Percentiles rank a stretch among this genome's conserved stretches.
Conservation (phyloP, 441 rosid species). For the Pelargonium citronellum region DNA sequence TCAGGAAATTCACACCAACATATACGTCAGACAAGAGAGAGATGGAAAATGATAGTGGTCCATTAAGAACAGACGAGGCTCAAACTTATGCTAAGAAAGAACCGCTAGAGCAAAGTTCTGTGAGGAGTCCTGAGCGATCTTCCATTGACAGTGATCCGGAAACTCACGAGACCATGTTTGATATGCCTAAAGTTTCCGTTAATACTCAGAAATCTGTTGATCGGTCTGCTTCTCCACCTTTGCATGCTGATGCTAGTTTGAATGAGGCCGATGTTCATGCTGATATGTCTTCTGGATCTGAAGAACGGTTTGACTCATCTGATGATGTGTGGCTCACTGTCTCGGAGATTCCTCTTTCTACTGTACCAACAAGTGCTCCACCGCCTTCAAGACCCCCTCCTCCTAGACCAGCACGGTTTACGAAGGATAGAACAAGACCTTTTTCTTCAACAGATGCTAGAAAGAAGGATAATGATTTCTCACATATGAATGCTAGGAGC, state of each 20-base stretch:
- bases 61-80: not conserved
- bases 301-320: constrained; percentile 44
- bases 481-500: constrained; percentile 36
- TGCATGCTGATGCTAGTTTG: constrained; percentile 31
- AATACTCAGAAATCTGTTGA: constrained; percentile 33
- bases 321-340: constrained; percentile 88
- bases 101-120: not conserved
- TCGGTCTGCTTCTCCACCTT: constrained; percentile 33
- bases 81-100: constrained; percentile 1
- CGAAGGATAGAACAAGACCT: constrained; percentile 33
- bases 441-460: constrained; percentile 36
- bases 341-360: constrained; percentile 81
- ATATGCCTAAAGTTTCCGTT: constrained; percentile 39
- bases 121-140: constrained; percentile 12
- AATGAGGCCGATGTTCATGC: constrained; percentile 37
- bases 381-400: constrained; percentile 97
- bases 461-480: constrained; percentile 45
- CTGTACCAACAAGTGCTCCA: constrained; percentile 71
- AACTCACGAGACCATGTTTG: constrained; percentile 21
- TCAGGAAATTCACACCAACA: constrained; percentile 50
- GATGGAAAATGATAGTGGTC: not conserved
- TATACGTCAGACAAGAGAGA: constrained; percentile 29
- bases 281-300: constrained; percentile 36
- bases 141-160: constrained; percentile 14
- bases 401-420: constrained; percentile 61